Evolutionary conservation across 306 rosid species (phyloP), one percentile per base, ranked within the genome.

Genomic region (Senna siamea): DNA sequence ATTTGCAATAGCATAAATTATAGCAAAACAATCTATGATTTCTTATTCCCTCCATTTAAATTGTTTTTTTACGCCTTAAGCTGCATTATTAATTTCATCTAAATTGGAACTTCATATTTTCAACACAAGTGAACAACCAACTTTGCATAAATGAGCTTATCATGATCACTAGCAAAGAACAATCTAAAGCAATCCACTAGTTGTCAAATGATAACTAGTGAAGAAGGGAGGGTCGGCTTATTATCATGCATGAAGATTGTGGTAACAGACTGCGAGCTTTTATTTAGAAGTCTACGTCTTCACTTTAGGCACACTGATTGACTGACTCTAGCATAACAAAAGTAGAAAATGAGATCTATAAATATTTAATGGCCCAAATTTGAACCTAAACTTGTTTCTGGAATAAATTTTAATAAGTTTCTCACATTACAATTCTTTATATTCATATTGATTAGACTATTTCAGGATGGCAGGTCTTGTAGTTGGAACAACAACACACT

Each of bases 91-190:
- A 18, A 54, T 26, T 52, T 73, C 66, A 43, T 53, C 43, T 34
- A 71, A 59, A 55, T 9, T 50, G 23, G 34, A 60, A 56, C 23
- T 59, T 67, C 57, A 66, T 35, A 62, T 46, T 26, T 61, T 62
- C 44, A 34, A 28, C 58, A 47, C 11, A 62, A 54, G 6, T 46
- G n/a, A 48, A 55, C 9, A 13, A 10, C 26, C 47, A 30, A 35
- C 7, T 69, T 59, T 28, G 73, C 57, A 76, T 19, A 57, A 55
- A 57, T 28, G 61, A 64, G 60, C 56, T 69, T 69, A 40, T 52
- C 20, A 47, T 17, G 62, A 62, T 41, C 43, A 40, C 28, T 61
- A 43, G 48, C 70, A 11, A 47, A 14, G 13, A 63, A 46, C 9
- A 53, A 69, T 66, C 53, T 30, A 52, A 59, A 68, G 60, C 62